Conservation (phyloP, 2,329 filamentous ascomycete genomes). For the Calonectria pseudoturangicola region DNA sequence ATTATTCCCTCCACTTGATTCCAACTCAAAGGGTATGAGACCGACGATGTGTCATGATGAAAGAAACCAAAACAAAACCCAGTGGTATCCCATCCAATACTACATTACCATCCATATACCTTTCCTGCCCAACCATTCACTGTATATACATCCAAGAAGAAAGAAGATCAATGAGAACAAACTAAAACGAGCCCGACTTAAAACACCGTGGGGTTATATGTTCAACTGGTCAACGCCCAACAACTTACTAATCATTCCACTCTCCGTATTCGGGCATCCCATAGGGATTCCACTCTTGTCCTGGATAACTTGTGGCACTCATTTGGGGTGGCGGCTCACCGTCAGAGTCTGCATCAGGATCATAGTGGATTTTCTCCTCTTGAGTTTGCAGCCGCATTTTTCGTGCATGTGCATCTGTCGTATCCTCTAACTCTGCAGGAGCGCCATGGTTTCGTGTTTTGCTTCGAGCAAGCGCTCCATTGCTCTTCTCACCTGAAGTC, state of each 20-base stretch:
- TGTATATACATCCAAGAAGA: neutral
- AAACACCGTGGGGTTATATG: neutral
- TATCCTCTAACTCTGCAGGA: conserved; percentile 63
- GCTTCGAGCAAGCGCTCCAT: conserved; percentile 22
- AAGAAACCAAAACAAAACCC: conserved; percentile 20
- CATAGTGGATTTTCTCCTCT: conserved; percentile 73
- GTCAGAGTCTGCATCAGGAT: conserved; percentile 59
- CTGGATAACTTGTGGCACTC: conserved; percentile 81
- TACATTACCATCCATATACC: neutral
- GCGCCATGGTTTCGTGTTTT: conserved; percentile 44
- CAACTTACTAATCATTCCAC: conserved; percentile 47
- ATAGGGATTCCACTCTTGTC: conserved; percentile 81
- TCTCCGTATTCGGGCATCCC: conserved; percentile 58
- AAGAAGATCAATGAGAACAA: neutral
- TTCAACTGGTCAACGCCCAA: neutral
- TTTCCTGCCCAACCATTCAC: neutral
- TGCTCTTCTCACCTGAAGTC: conserved; percentile 16
- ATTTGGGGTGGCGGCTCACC: conserved; percentile 69
- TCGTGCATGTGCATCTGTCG: conserved; percentile 66
- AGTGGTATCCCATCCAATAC: neutral
- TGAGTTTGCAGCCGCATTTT: conserved; percentile 65
- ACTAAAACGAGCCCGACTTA: too few relatives aligned
- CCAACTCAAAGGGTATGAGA: conserved; percentile 15
- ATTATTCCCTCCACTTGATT: conserved; percentile 1
- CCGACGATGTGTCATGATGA: neutral